Conservation (phyloP, 345 rosid species). For the Syzygium grande region DNA sequence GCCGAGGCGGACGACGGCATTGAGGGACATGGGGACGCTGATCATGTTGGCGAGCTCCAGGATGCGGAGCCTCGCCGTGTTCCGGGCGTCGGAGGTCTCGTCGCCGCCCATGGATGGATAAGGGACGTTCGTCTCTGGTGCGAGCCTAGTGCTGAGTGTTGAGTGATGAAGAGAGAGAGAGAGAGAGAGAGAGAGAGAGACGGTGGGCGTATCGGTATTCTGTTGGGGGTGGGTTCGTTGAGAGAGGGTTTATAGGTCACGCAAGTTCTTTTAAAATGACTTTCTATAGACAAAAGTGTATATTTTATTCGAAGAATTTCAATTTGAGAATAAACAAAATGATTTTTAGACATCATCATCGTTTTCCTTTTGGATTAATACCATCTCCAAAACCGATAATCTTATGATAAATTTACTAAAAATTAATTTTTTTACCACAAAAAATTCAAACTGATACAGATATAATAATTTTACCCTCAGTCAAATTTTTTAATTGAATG, state of each 20-base stretch:
- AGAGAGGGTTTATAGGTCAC: neutral
- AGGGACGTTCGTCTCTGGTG: neutral
- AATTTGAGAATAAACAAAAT: too few relatives aligned
- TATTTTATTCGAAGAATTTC: too few relatives aligned
- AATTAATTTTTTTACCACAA: too few relatives aligned
- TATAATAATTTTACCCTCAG: too few relatives aligned
- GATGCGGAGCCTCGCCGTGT: conserved; percentile 52
- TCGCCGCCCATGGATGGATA: conserved; percentile 21
- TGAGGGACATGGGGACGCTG: conserved; percentile 89
- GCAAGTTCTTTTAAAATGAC: too few relatives aligned
- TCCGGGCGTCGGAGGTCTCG: conserved; percentile 41
- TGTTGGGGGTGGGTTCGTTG: neutral
- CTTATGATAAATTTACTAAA: too few relatives aligned
- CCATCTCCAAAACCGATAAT: too few relatives aligned
- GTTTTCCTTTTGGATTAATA: too few relatives aligned
- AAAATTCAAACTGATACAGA: too few relatives aligned
- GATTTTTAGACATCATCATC: too few relatives aligned
- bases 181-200: neutral
- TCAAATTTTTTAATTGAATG: too few relatives aligned
- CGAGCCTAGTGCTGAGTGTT: neutral
- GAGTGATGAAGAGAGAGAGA: neutral
- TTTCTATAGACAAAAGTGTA: too few relatives aligned
- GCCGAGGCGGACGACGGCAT: conserved; percentile 63
- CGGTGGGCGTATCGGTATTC: neutral
- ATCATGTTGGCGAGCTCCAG: conserved; percentile 86